Conservation (phyloP, 139 green algal species). For the Chlamydomonas incerta region DNA sequence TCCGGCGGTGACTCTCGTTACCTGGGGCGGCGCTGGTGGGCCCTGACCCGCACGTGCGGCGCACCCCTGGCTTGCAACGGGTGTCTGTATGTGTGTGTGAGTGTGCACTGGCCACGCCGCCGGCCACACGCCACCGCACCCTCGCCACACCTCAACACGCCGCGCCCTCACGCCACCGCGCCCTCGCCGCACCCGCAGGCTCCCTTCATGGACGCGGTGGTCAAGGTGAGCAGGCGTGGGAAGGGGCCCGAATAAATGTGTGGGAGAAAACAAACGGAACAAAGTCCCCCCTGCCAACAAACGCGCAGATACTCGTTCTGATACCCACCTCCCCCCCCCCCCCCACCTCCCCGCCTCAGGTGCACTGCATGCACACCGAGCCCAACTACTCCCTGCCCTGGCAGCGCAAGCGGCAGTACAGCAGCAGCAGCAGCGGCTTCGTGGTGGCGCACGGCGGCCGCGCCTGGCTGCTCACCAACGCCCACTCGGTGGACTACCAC, state of each 20-base stretch:
- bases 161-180: too few species aligned
- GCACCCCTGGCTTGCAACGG: too few species aligned
- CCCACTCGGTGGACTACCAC: constrained; percentile 96
- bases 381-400: constrained; percentile 97
- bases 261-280: too few species aligned
- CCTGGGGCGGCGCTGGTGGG: too few species aligned
- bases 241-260: too few species aligned
- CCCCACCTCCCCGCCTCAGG: too few species aligned
- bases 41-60: too few species aligned
- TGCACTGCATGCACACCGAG: constrained; percentile 79
- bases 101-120: not conserved
- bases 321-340: too few species aligned
- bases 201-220: constrained; percentile 62
- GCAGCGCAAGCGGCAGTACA: constrained; percentile 92
- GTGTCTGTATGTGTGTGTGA: too few species aligned
- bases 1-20: too few species aligned
- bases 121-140: not conserved
- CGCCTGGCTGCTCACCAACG: constrained; percentile 92
- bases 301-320: too few species aligned
- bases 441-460: constrained; percentile 62
- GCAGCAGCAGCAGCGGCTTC: constrained; percentile 85
- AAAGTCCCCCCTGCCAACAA: too few species aligned
- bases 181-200: constrained; percentile 19
- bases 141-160: not conserved
- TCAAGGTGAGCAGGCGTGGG: constrained; percentile 59